Evolutionary conservation across 2,329 filamentous ascomycete genomes (phyloP).

Genomic region (Rhexocercosporidium sp.): DNA sequence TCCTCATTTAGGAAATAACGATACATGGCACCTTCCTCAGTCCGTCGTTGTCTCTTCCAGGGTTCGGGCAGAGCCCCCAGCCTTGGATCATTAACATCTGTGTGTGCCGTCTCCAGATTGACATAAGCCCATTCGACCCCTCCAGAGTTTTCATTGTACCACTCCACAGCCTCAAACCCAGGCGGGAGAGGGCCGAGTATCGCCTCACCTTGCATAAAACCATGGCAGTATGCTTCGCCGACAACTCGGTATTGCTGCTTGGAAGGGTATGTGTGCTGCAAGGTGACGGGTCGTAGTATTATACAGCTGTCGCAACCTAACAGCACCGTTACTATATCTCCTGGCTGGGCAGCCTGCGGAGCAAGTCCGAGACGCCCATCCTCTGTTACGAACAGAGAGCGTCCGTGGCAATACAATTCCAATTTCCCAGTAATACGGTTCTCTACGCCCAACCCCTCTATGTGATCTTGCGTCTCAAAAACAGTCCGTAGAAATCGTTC

Average conservation of each 20-base stretch:
- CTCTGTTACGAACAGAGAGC: constrained; percentile 9
- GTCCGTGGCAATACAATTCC: not conserved
- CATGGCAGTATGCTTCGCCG: constrained; percentile 24
- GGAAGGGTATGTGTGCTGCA: not conserved
- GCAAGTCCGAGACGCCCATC: constrained; percentile 18
- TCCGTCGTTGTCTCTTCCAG: not conserved
- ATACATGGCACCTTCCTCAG: not conserved
- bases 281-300: constrained; percentile 15
- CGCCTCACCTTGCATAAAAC: constrained; percentile 25
- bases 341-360: not conserved
- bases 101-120: not conserved
- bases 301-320: constrained; percentile 21
- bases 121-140: not conserved
- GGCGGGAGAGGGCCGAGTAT: constrained; percentile 14
- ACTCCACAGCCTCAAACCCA: not conserved
- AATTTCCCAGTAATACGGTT: no score
- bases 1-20: not conserved
- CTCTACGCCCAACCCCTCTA: not conserved
- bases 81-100: constrained; percentile 9
- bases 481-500: not conserved
- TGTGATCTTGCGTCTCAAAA: not conserved
- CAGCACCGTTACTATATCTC: constrained; percentile 18
- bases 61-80: not conserved
- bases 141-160: not conserved
- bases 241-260: constrained; percentile 19